Percentiles rank a stretch among this genome's conserved stretches.
Evolutionary conservation across 2,329 filamentous ascomycete species (phyloP).

Genomic region (Fusarium subglutinans): DNA sequence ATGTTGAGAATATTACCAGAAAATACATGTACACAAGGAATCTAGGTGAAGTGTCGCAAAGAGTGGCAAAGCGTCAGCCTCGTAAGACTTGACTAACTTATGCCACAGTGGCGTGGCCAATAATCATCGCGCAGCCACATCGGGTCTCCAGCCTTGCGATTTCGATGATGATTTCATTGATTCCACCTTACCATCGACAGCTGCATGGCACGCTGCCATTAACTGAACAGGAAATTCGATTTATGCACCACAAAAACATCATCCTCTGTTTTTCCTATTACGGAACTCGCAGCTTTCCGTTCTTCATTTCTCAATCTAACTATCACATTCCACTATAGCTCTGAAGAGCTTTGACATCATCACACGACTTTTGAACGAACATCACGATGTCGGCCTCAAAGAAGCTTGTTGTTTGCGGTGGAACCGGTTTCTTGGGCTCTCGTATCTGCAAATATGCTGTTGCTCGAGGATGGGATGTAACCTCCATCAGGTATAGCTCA

Average conservation of each 20-base stretch:
- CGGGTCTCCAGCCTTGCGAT: conserved; percentile 30
- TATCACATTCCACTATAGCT: conserved; percentile 8
- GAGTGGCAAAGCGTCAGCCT: conserved; percentile 18
- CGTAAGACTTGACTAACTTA: background rate
- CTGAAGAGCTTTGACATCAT: conserved; percentile 21
- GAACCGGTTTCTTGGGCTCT: conserved; percentile 88
- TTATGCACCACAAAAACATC: background rate
- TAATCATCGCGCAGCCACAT: conserved; percentile 23
- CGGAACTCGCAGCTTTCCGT: background rate
- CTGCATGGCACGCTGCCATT: background rate
- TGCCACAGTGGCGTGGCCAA: conserved; percentile 28
- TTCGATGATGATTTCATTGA: conserved; percentile 43
- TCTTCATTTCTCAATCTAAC: background rate
- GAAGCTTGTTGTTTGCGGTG: conserved; percentile 89
- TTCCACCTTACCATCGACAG: conserved; percentile 22
- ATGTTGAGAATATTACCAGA: background rate
- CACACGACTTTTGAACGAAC: conserved; percentile 34
- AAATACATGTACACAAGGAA: background rate
- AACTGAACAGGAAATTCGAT: conserved; percentile 17
- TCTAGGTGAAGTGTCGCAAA: background rate
- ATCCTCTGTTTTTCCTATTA: background rate
- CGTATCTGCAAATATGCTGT: conserved; percentile 93
- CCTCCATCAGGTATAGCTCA: conserved; percentile 79
- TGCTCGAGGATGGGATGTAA: conserved; percentile 88
- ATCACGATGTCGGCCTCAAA: conserved; percentile 69